These are phyloP conservation scores for Lenzites betulinus DNA, from an alignment of 768 basidiomycete genomes.

Conservation along the genomic window DNA sequence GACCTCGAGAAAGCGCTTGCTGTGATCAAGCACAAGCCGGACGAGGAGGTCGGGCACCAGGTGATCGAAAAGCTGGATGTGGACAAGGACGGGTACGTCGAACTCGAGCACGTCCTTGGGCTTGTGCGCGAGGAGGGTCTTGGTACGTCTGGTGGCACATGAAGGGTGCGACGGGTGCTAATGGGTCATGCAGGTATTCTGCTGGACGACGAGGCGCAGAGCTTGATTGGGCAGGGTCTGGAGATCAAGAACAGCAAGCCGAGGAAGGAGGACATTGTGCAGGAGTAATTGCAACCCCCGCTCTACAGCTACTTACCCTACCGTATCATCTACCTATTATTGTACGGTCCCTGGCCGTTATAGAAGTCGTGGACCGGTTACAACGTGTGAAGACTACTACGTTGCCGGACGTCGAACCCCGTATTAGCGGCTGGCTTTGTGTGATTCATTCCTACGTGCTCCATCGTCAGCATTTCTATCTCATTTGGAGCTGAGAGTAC, in stretches of 20 bases:
- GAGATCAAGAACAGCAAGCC: conserved; percentile 70
- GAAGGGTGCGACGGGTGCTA: not conserved
- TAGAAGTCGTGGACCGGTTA: too few species aligned
- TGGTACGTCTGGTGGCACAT: conserved; percentile 44
- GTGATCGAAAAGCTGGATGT: conserved; percentile 94
- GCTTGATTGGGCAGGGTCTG: conserved; percentile 78
- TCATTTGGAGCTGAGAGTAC: too few species aligned
- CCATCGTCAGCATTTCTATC: too few species aligned
- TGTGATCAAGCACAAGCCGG: conserved; percentile 92
- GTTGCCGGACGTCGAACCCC: too few species aligned
- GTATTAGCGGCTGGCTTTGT: too few species aligned
- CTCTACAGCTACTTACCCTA: conserved; percentile 11
- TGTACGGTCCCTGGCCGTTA: too few species aligned
- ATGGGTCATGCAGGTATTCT: conserved; percentile 59
- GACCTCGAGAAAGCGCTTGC: conserved; percentile 90
- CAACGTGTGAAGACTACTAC: too few species aligned
- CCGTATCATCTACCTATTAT: conserved; percentile 17
- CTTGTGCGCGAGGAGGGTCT: conserved; percentile 87
- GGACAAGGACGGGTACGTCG: conserved; percentile 94
- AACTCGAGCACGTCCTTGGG: conserved; percentile 91
- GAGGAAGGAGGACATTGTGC: conserved; percentile 96
- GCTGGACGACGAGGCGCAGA: conserved; percentile 82
- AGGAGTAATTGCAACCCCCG: conserved; percentile 45
- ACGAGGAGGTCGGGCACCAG: conserved; percentile 83
- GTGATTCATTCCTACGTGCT: too few species aligned